Percentiles rank a stretch among this genome's conserved stretches.
phyloP scores from a whole-genome alignment of 768 basidiomycete genomes.

The Auricularia heimuer region DNA sequence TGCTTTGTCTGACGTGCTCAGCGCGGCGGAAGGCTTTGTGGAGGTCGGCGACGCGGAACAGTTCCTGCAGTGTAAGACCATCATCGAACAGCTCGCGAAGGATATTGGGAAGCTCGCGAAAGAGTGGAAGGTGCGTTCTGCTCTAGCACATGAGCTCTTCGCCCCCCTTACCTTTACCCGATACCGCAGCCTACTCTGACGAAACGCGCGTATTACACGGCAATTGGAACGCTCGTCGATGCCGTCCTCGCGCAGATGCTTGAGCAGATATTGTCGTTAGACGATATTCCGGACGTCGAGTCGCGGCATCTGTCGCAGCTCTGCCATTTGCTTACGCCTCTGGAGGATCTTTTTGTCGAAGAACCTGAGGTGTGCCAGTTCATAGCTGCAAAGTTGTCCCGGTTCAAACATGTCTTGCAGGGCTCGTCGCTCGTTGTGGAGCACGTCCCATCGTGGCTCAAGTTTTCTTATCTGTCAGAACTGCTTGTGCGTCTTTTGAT shows the following conservation, averaged over 20 bases:
- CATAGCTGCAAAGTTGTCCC: background rate
- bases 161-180: background rate
- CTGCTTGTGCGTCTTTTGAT: slow-evolving; percentile 50
- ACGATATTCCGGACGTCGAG: slow-evolving; percentile 83
- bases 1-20: slow-evolving; percentile 36
- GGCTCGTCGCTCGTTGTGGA: slow-evolving; percentile 60
- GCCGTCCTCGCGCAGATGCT: slow-evolving; percentile 57
- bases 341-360: slow-evolving; percentile 75
- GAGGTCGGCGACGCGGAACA: slow-evolving; percentile 62
- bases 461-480: slow-evolving; percentile 89
- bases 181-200: slow-evolving; percentile 48
- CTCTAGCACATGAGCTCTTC: background rate
- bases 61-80: slow-evolving; percentile 67
- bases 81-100: slow-evolving; percentile 50
- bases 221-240: slow-evolving; percentile 63
- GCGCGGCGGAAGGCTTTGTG: slow-evolving; percentile 53
- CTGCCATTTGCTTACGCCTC: slow-evolving; percentile 62
- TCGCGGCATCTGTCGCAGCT: slow-evolving; percentile 77
- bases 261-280: slow-evolving; percentile 60
- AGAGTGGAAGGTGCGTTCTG: slow-evolving; percentile 56
- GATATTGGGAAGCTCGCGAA: slow-evolving; percentile 53
- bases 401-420: background rate
- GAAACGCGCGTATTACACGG: slow-evolving; percentile 62
- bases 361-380: slow-evolving; percentile 41
- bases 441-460: slow-evolving; percentile 89